Conservation (phyloP, 2,329 filamentous ascomycete species). For the Aspergillus brunneoviolaceus region DNA sequence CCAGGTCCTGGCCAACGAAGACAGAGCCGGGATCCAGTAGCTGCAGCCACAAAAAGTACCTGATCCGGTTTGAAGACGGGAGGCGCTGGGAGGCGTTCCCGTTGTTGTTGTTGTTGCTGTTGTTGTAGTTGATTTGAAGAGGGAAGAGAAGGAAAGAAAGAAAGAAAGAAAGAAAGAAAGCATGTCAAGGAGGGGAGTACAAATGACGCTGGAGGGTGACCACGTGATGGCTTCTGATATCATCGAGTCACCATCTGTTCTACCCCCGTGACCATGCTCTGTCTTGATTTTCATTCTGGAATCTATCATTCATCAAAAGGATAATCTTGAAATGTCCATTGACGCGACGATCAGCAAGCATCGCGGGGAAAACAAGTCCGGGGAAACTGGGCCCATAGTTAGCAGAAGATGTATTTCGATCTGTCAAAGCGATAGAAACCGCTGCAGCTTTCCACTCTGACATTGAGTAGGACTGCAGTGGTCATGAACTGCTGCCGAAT, state of each 20-base stretch:
- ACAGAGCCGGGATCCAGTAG: neutral
- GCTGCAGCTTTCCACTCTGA: neutral
- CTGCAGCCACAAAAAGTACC: conserved; percentile 4
- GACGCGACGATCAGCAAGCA: conserved; percentile 2
- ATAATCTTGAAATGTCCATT: neutral
- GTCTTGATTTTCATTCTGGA: too few species aligned
- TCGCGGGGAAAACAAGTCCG: conserved; percentile 6
- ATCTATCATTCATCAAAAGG: too few species aligned
- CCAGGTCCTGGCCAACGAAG: conserved; percentile 10
- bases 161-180: neutral
- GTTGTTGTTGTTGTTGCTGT: neutral
- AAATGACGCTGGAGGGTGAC: conserved; percentile 5
- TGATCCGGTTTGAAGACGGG: neutral
- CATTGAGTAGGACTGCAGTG: neutral
- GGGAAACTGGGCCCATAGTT: neutral
- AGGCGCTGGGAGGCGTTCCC: neutral
- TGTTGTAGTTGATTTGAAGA: neutral
- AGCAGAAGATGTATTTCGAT: neutral
- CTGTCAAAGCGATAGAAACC: neutral
- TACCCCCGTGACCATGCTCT: neutral
- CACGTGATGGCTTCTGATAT: conserved; percentile 3
- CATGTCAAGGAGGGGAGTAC: neutral
- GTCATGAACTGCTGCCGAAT: neutral
- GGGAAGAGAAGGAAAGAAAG: neutral
- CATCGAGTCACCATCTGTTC: neutral